phyloP scores from a whole-genome alignment of 768 basidiomycete species.

The Tylopilus rubrobrunneus region DNA sequence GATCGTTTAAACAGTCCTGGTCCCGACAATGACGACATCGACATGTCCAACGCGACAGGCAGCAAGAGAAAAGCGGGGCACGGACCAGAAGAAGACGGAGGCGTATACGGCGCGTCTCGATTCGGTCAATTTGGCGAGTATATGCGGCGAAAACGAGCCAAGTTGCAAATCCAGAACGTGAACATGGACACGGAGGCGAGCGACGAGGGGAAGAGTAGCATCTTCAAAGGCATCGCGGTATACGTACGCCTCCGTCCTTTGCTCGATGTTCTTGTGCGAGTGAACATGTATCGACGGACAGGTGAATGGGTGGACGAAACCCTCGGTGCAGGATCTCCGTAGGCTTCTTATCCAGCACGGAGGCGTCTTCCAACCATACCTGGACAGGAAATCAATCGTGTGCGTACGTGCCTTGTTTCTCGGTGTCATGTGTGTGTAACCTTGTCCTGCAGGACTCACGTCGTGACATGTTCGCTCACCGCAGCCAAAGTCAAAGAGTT shows the following conservation, averaged over 20 bases:
- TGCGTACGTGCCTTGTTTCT: constrained; percentile 34
- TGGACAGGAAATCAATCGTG: constrained; percentile 75
- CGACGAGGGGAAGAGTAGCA: constrained; percentile 33
- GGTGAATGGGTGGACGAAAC: constrained; percentile 89
- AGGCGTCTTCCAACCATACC: constrained; percentile 78
- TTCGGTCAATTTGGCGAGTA: constrained; percentile 89
- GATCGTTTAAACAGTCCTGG: constrained; percentile 21
- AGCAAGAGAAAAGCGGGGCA: constrained; percentile 19
- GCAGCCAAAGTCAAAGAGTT: constrained; percentile 88
- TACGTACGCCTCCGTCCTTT: constrained; percentile 56
- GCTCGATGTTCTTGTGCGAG: not conserved
- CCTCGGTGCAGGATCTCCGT: constrained; percentile 81
- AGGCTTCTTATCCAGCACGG: constrained; percentile 79
- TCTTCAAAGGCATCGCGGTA: constrained; percentile 74
- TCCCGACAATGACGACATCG: not conserved
- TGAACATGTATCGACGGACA: constrained; percentile 23
- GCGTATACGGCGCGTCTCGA: constrained; percentile 68
- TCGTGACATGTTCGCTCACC: constrained; percentile 88
- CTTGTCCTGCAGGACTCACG: constrained; percentile 62
- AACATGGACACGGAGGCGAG: constrained; percentile 29
- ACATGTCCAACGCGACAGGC: constrained; percentile 1
- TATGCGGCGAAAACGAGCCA: constrained; percentile 86
- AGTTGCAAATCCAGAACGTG: constrained; percentile 78
- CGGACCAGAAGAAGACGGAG: constrained; percentile 34
- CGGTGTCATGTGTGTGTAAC: not conserved